Base-by-base conservation (phyloP, 2,329 filamentous ascomycete genomes). In the Colletotrichum chlorophyti region DNA sequence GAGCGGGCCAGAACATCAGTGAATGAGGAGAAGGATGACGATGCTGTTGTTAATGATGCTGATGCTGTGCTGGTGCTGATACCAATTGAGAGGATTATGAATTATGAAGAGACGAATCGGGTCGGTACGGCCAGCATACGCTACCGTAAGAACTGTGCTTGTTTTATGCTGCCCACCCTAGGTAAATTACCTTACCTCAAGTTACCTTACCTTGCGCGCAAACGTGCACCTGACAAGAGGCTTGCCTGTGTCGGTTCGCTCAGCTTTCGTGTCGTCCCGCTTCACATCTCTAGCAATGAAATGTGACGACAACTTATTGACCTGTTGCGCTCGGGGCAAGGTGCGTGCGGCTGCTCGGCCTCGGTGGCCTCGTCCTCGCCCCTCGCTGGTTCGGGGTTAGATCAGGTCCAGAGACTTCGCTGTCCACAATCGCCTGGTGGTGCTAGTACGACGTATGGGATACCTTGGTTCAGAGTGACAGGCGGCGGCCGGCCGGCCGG, bases 391-490 rank as follows among this genome's bases (percentile, higher is more conserved):
- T 58, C 35, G 10, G 54, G 54, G 12, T 48, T 54, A 42, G 29
- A 34, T 15, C 54, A 34, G 41, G 41, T 23, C 50, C 53, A 57
- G 47, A 26, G 47, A 52, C 38, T 38, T 40, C 52, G 26, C 38
- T 6, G 32, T 42, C n/a, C n/a, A n/a, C n/a, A n/a, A n/a, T n/a
- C n/a, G n/a, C n/a, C n/a, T 52, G 29, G 53, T 52, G 24, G 31
- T 49, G 43, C 31, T 19, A 23, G 42, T 32, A 34, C n/a, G 37
- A 49, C 17, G 42, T 42, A 21, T 51, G 57, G 57, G 57, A 57
- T 50, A n/a, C n/a, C n/a, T n/a, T n/a, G 43, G 15, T 38, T 51
- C 37, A 55, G 43, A 59, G 17, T 55, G 57, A 55, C 57, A 59
- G 57, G 51, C 51, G 42, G n/a, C n/a, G n/a, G n/a, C n/a, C n/a